Conservation (phyloP, 2,329 filamentous ascomycete species). For the Fusarium cyanostomum region DNA sequence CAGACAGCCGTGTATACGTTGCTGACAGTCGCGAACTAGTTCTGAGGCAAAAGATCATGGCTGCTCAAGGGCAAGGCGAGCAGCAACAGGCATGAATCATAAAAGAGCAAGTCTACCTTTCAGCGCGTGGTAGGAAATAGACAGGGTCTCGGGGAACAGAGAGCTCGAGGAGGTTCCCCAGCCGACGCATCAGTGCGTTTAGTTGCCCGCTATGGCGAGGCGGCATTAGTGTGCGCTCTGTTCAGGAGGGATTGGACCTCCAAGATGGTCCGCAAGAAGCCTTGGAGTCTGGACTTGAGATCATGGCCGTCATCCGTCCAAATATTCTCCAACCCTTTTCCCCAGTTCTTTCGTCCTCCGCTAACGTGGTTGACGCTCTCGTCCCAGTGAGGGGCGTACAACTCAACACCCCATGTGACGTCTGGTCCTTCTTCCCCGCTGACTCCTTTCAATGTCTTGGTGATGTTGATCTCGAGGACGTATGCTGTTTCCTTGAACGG, state of each 20-base stretch:
- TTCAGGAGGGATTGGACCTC: constrained; percentile 45
- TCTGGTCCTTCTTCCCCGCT: constrained; percentile 29
- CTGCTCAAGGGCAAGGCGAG: constrained; percentile 44
- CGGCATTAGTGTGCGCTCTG: constrained; percentile 14
- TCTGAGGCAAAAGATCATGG: constrained; percentile 57
- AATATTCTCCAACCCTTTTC: constrained; percentile 42
- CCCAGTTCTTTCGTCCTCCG: constrained; percentile 45
- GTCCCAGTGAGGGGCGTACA: constrained; percentile 51
- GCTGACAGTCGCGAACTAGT: constrained; percentile 47
- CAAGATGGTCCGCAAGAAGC: constrained; percentile 46
- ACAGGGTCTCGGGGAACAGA: neutral
- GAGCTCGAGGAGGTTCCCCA: neutral
- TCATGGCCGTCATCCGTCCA: constrained; percentile 45
- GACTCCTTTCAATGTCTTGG: constrained; percentile 41
- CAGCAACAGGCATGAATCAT: constrained; percentile 31
- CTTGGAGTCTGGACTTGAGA: constrained; percentile 42
- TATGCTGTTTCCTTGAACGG: constrained; percentile 47
- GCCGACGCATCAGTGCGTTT: constrained; percentile 13
- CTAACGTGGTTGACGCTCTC: constrained; percentile 46
- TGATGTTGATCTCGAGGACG: constrained; percentile 47
- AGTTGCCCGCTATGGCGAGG: constrained; percentile 9
- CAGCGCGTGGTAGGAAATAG: constrained; percentile 6
- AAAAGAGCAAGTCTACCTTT: neutral
- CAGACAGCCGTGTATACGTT: constrained; percentile 50
- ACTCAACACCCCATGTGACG: constrained; percentile 45